Evolutionary conservation across 148 eudicot genomes (phyloP), one percentile per base, ranked within the genome.

Genomic region (Rhododendron williamsianum): DNA sequence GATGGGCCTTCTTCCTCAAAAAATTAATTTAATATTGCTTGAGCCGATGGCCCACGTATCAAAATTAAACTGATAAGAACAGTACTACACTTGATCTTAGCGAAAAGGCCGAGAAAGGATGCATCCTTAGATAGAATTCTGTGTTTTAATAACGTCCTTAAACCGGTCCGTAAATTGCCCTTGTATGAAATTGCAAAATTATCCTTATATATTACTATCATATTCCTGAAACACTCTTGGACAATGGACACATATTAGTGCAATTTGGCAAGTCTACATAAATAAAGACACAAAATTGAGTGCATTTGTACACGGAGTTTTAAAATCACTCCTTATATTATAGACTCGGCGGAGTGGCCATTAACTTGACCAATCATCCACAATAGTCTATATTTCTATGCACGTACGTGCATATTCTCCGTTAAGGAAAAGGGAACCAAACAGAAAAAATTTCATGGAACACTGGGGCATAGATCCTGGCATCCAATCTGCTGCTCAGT

Each of bases 31-130:
- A 84, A 87, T 87, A 87, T 84, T 84, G 16, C 80, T 69, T 88
- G 89, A 15, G 71, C 78, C 87, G 21, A 78, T 83, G 88, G 76
- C 87, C 85, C 90, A 89, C 87, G 6, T 91, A 89, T 91, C 91
- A 91, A 87, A 89, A 89, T 91, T 91, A 91, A 91, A 91, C 91
- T 89, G 93, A 91, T 88, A 87, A 91, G 88, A 88, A 91, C 91
- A 91, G 85, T 91, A 88, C 90, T 89, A 88, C 89, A 88, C 90
- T 87, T 90, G 89, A 90, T 90, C 89, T 89, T 91, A 91, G 92
- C 92, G 89, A 88, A 91, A 89, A 91, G 91, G 92, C 93, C 91
- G 91, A 91, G 93, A 91, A 33, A 46, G 49, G 9, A 46, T 10
- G 2, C 52, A 10, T 49, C 15, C 52, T 49, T 49, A 11, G 2